phyloP scores from a whole-genome alignment of 805 yeast genomes.

The Komagataella phaffii region DNA sequence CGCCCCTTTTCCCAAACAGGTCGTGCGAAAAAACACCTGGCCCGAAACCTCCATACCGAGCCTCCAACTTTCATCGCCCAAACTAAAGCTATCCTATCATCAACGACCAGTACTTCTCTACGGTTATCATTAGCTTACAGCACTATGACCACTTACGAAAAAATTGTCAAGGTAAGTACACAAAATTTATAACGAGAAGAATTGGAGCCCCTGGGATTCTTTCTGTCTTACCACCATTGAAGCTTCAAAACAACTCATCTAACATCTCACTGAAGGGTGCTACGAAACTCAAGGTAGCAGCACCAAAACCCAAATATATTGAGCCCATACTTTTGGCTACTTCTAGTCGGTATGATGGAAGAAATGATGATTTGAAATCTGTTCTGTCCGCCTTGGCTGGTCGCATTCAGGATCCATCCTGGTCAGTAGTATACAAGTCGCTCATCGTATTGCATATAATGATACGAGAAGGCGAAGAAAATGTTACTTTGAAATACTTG shows the following conservation, averaged over 20 bases:
- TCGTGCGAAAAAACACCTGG: neutral
- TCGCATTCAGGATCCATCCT: slow-evolving; percentile 67
- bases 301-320: slow-evolving; percentile 94
- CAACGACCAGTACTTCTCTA: neutral
- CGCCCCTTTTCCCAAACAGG: neutral
- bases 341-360: slow-evolving; percentile 25
- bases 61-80: neutral
- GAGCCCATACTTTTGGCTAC: slow-evolving; percentile 82
- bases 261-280: slow-evolving; percentile 32
- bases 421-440: slow-evolving; percentile 86
- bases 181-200: slow-evolving; percentile 9
- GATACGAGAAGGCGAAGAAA: slow-evolving; percentile 83
- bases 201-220: neutral
- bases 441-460: slow-evolving; percentile 77
- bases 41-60: neutral
- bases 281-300: slow-evolving; percentile 70
- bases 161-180: slow-evolving; percentile 47
- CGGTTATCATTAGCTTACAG: neutral
- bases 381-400: slow-evolving; percentile 51
- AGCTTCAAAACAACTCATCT: neutral
- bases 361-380: slow-evolving; percentile 41
- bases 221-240: neutral
- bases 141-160: slow-evolving; percentile 52
- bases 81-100: neutral
- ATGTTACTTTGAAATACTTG: slow-evolving; percentile 59